Conservation (phyloP, 225 moss, liverwort and hornwort genomes). For the Pseudisothecium myosuroides region DNA sequence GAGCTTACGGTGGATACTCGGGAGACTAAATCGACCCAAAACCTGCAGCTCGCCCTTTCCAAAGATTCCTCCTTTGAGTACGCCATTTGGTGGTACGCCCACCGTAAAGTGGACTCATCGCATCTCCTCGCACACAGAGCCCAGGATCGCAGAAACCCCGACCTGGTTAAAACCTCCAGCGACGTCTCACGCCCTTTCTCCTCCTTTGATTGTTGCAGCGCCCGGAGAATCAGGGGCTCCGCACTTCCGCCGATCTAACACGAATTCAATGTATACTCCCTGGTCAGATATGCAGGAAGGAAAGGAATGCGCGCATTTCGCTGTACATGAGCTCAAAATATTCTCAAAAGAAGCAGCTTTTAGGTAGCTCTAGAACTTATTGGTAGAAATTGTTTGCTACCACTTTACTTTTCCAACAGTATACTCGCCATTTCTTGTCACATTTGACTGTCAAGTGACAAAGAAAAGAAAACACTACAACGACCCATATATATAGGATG, state of each 20-base stretch:
- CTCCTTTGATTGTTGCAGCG: not conserved
- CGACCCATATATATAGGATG: not conserved
- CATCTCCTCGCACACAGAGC: slow-evolving; percentile 7
- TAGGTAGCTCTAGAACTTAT: not conserved
- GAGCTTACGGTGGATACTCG: slow-evolving; percentile 9
- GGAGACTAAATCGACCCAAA: slow-evolving; percentile 15
- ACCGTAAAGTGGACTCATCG: slow-evolving; percentile 27
- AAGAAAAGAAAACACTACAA: slow-evolving; percentile 15
- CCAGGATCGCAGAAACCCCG: slow-evolving; percentile 31
- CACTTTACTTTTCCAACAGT: not conserved
- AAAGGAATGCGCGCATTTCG: slow-evolving; percentile 16
- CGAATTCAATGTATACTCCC: not conserved
- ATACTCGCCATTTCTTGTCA: not conserved
- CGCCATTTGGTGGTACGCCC: slow-evolving; percentile 37
- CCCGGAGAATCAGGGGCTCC: not conserved
- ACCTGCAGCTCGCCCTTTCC: slow-evolving; percentile 26
- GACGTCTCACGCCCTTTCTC: not conserved
- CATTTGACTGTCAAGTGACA: not conserved
- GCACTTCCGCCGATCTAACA: slow-evolving; percentile 1
- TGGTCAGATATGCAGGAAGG: slow-evolving; percentile 5
- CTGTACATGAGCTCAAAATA: not conserved
- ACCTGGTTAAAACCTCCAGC: slow-evolving; percentile 11
- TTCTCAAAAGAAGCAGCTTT: not conserved
- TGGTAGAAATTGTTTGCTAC: not conserved
- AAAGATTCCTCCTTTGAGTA: slow-evolving; percentile 16